Evolutionary conservation across 208 protist genomes (phyloP), one percentile per base, ranked within the genome.

Genomic region (Trypanosoma theileri): DNA sequence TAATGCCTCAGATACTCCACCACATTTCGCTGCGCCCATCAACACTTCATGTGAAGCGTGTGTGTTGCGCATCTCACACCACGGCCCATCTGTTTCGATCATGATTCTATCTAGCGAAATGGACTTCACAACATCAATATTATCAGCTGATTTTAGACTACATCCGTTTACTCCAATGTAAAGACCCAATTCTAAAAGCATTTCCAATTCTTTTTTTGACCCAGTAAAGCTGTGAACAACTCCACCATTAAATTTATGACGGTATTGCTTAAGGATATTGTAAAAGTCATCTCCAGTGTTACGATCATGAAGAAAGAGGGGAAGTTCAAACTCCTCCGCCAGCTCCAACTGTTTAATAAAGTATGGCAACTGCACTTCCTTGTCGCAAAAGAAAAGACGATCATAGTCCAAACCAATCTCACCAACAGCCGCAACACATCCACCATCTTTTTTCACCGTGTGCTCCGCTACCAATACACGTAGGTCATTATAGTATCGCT

Each of bases 201-300:
- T 59, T 6, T 92, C 64, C 10, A 96, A 59, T 50, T 98, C 93
- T 42, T 86, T 77, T 7, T 35, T 13, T n/a, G 80, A 88, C 17
- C 95, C 97, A 9, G 91, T 97, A 79, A 98, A 99, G 50, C 91
- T 98, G 79, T 99, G 98, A 40, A 98, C 94, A 13, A 98, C 96
- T 17, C 92, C 92, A n/a, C 79, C 77, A 50, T 14, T 16, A 28
- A 96, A 69, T 14, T 82, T 65, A 12, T 84, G 40, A 42, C 67
- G 60, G 62, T 94, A 56, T 58, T 73, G 72, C 19, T 24, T 0
- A 19, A 97, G 64, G 24, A 97, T 57, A 31, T 71, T 28, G 21
- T 80, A 64, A 35, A 98, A 97, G 66, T 98, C 96, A 8, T 80
- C 76, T 14, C 59, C 75, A 0, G 93, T 96, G 66, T 97, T 96